Evolutionary conservation across 768 basidiomycete genomes (phyloP).

Genomic region (Pulveroboletus sp.): DNA sequence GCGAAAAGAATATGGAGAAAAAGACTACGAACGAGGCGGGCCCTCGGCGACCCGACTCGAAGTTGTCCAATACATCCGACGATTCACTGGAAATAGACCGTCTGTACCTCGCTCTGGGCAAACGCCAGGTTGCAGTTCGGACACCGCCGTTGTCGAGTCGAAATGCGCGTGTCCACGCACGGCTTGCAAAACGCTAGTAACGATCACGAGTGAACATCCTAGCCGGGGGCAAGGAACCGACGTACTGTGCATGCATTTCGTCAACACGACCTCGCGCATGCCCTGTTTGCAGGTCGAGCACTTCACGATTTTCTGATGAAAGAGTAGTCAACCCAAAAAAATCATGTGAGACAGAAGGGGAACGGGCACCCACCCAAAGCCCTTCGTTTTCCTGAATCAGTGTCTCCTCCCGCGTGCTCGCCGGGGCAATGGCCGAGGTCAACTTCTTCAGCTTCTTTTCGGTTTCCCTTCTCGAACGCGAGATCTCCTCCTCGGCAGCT

Average conservation of each 20-base stretch:
- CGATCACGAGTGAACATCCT: background rate
- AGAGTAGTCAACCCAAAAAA: too few species aligned
- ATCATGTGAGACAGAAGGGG: background rate
- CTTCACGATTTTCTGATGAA: conserved; percentile 65
- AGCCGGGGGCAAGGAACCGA: conserved; percentile 11
- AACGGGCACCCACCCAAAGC: conserved; percentile 51
- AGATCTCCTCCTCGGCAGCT: conserved; percentile 43
- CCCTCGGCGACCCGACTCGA: too few species aligned
- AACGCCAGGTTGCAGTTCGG: conserved; percentile 83
- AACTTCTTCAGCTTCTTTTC: conserved; percentile 52
- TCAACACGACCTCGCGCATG: conserved; percentile 76
- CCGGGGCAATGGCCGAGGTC: conserved; percentile 28
- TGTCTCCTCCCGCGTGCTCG: conserved; percentile 32
- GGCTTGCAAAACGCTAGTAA: conserved; percentile 73
- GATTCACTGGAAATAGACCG: conserved; percentile 53
- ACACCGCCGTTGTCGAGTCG: conserved; percentile 90
- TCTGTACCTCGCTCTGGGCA: conserved; percentile 77
- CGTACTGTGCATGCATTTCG: conserved; percentile 91
- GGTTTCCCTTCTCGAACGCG: conserved; percentile 45
- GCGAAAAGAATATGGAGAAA: background rate
- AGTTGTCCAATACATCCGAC: too few species aligned
- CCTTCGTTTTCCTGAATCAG: conserved; percentile 50
- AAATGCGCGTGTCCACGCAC: conserved; percentile 83
- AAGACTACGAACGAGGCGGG: background rate
- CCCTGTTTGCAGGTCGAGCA: conserved; percentile 83